Evolutionary conservation across 1,284 basidiomycete genomes (phyloP), one percentile per base, ranked within the genome.

Genomic region (Dichomitus squalens): DNA sequence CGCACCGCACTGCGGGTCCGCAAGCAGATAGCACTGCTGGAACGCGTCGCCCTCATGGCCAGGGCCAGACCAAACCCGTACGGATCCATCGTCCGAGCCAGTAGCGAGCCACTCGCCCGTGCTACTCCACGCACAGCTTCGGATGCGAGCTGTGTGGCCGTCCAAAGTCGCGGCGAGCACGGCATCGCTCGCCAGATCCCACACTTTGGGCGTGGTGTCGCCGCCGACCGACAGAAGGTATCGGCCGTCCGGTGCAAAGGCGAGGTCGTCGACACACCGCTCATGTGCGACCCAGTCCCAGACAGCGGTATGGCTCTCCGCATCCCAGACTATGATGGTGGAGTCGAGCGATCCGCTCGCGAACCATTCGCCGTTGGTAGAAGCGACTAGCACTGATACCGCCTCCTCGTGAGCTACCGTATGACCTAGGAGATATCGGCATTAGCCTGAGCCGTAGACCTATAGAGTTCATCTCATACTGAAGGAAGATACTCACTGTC

Each of bases 241-340:
- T 20, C 38, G 38, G 11, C 38, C 18, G 16, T 40, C 38, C 1
- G 38, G 38, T 20, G 38, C 20, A 9, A 40, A 40, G 20, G 18
- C 38, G 38, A 40, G 38, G 38, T 18, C 18, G 20, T 9, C 3
- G 38, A 40, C 20, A 11, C 2, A 40, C 4, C 18, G 2, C 18
- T 18, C 20, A 11, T 40, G 38, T 21, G 38, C 38, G 18, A 11
- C 18, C 38, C 38, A 40, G 20, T 40, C 18, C 16, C 23, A 33
- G 27, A 34, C 18, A 39, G 14, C 7, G 41, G 38, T 33, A 41
- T 36, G 21, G 8, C 21, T 34, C 21, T 38, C 52, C 2, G 53
- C 40, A 34, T 51, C 34, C 63, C 63, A 64, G 4, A 64, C 21
- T 18, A 53, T 39, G 36, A 61, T 25, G 7, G 35, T 43, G 4